phyloP scores from a whole-genome alignment of 1,284 basidiomycete genomes.

The Coniferiporia sulphurascens region DNA sequence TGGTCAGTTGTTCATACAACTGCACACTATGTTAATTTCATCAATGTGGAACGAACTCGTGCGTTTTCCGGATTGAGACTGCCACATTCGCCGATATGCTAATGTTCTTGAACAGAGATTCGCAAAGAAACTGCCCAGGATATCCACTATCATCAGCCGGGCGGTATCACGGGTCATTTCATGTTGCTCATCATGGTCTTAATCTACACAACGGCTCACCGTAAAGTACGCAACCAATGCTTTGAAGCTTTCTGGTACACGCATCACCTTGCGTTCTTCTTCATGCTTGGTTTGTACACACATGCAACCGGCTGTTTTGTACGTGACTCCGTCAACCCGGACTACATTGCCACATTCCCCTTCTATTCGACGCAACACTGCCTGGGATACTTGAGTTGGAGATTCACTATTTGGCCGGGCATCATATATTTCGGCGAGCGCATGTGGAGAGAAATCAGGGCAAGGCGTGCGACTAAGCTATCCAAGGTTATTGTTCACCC shows the following conservation, averaged over 20 bases:
- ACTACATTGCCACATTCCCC: conserved; percentile 63
- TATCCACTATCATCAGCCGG: conserved; percentile 83
- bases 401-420: conserved; percentile 83
- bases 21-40: conserved; percentile 88
- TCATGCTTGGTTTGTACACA: conserved; percentile 81
- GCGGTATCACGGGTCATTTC: conserved; percentile 85
- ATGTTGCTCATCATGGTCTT: conserved; percentile 86
- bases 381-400: conserved; percentile 82
- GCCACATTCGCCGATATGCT: conserved; percentile 1
- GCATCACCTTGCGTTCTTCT: conserved; percentile 88
- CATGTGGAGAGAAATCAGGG: conserved; percentile 73
- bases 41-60: conserved; percentile 80
- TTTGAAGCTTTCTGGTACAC: conserved; percentile 95
- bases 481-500: conserved; percentile 80
- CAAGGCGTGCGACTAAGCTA: conserved; percentile 67
- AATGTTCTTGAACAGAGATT: conserved; percentile 52
- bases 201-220: conserved; percentile 81
- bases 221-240: conserved; percentile 77
- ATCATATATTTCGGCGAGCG: conserved; percentile 84
- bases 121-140: conserved; percentile 68
- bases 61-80: conserved; percentile 27
- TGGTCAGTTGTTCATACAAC: conserved; percentile 85
- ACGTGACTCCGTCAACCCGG: conserved; percentile 69
- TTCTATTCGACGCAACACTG: conserved; percentile 81
- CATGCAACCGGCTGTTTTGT: conserved; percentile 93